A percentile compares a stretch with the other conserved stretches of the same genome.
These are phyloP conservation scores for Boletus tylopilopsis DNA, from an alignment of 768 basidiomycete genomes.

Conservation along the genomic window DNA sequence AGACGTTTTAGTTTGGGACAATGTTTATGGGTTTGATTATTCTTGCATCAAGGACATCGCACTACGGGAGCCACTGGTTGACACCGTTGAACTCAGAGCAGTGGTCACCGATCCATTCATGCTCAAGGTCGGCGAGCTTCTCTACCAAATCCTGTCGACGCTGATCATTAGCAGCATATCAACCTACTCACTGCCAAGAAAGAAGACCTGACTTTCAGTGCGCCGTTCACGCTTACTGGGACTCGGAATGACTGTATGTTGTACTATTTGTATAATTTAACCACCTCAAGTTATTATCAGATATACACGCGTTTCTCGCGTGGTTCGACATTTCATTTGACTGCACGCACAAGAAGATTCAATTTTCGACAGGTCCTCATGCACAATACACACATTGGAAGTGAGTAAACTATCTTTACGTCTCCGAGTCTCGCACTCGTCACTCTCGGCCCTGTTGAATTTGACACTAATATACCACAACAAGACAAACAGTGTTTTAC, in stretches of 20 bases:
- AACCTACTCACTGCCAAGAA: conserved; percentile 89
- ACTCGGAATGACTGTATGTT: conserved; percentile 91
- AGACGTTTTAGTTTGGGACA: conserved; percentile 82
- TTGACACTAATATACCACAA: conserved; percentile 1
- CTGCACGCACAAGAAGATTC: conserved; percentile 92
- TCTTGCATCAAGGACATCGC: conserved; percentile 99
- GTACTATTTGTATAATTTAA: background rate
- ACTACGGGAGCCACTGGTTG: conserved; percentile 91
- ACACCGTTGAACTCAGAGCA: conserved; percentile 96
- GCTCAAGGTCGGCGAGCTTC: conserved; percentile 63
- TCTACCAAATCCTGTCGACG: background rate
- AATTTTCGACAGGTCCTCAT: conserved; percentile 97
- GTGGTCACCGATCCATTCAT: conserved; percentile 91
- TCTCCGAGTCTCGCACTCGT: background rate
- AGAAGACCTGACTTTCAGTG: conserved; percentile 87
- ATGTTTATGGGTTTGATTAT: conserved; percentile 99
- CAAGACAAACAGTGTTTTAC: conserved; percentile 96
- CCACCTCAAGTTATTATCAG: conserved; percentile 46
- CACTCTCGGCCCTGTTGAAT: background rate
- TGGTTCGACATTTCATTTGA: conserved; percentile 99
- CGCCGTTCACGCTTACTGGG: conserved; percentile 73
- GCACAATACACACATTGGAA: conserved; percentile 97
- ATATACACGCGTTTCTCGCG: conserved; percentile 95
- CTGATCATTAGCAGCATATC: conserved; percentile 59
- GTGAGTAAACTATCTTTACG: conserved; percentile 44